These are phyloP conservation scores for Fusarium verrucosum DNA, from an alignment of 2,329 filamentous ascomycete genomes.

Conservation along the genomic window DNA sequence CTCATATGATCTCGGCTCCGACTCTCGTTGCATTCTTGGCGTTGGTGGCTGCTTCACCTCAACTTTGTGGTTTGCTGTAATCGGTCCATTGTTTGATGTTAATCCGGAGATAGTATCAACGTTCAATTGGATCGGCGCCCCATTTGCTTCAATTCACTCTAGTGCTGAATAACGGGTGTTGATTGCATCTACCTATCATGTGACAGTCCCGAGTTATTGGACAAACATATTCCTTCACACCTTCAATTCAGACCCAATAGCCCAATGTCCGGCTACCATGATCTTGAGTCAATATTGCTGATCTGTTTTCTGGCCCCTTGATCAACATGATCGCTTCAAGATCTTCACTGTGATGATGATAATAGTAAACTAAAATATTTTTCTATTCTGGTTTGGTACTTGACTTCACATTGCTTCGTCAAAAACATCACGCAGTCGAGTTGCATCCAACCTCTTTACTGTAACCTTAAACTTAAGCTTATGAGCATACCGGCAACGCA, in stretches of 20 bases:
- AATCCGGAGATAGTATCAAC: not conserved
- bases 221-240: not conserved
- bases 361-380: not conserved
- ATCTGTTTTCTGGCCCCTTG: not conserved
- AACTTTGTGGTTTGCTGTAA: not conserved
- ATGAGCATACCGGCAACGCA: not conserved
- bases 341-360: not conserved
- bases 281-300: not conserved
- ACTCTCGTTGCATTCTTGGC: not conserved
- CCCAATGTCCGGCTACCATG: not conserved
- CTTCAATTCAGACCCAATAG: not conserved
- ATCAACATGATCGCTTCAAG: not conserved
- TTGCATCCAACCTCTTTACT: not conserved
- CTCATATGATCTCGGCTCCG: not conserved
- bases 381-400: not conserved
- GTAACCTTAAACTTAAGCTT: conserved; percentile 29
- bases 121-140: not conserved
- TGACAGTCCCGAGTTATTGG: not conserved
- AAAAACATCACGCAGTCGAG: not conserved
- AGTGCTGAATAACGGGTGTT: conserved; percentile 1
- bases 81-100: not conserved
- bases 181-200: not conserved
- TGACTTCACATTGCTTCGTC: not conserved
- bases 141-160: not conserved
- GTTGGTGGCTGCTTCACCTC: not conserved